Base-by-base conservation (phyloP, 1,139 yeast species). In the Blastobotrys capitulatus region DNA sequence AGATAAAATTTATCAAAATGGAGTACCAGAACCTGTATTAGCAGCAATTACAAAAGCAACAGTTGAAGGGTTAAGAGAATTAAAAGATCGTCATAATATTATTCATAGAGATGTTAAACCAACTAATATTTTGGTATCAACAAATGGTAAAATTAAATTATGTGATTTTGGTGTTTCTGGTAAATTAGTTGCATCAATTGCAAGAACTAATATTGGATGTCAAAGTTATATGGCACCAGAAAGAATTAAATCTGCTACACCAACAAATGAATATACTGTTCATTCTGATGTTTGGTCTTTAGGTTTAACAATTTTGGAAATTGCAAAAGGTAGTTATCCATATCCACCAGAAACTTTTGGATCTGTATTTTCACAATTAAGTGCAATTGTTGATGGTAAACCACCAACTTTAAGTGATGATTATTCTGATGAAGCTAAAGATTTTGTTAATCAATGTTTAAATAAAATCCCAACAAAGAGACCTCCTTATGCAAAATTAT, bases 181-280 rank as follows among this genome's bases (percentile, higher is more conserved):
- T 27, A 92, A 92, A 64, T 73, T 92, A 54, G 98, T 92, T 35
- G 97, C 97, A 1, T 88, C 96, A 0, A 76, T 92, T 60, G 98
- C 98, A 9, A 82, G 89, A 61, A 92, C 99, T 0, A 92, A 92
- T 62, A 90, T 92, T 60, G 99, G 99, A 6, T 94, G 98, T 67
- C 98, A 92, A 69, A 86, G 96, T 5, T 92, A 92, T 69, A 94
- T 94, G 98, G 97, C 98, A 0, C 99, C 99, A 1, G 99, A 92
- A 67, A 78, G 99, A 63, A 94, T 92, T 61, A 83, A 85, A 66
- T 76, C 82, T 6, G 59, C 67, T 35, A 69, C 67, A 46, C 65
- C 68, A 13, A 70, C 68, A 48, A 80, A 79, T 8, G 90, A 85
- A 63, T 92, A 92, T 68, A 83, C 97, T 1, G 96, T 89, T 12